These are phyloP conservation scores for Cenococcum geophilum DNA, from an alignment of 495 filamentous ascomycete genomes.

Conservation along the genomic window DNA sequence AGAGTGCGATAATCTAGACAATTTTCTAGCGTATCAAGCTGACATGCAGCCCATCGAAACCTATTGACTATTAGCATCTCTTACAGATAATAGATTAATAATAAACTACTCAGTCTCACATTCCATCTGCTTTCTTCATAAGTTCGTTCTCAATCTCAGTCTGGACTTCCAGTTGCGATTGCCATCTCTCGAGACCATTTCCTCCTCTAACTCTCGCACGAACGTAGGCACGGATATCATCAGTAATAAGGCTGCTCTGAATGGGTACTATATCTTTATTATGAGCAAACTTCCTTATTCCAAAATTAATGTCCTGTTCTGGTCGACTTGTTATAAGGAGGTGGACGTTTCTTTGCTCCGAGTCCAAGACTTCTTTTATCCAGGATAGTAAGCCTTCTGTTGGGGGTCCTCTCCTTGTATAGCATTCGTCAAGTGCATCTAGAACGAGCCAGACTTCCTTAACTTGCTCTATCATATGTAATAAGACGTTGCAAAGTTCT, in stretches of 20 bases:
- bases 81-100: slow-evolving; percentile 14
- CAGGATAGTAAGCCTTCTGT: slow-evolving; percentile 11
- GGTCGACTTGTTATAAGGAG: slow-evolving; percentile 12
- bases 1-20: slow-evolving; percentile 31
- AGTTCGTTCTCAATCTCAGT: slow-evolving; percentile 8
- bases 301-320: slow-evolving; percentile 32
- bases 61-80: slow-evolving; percentile 21
- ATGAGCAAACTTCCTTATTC: slow-evolving; percentile 31
- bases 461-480: slow-evolving; percentile 17
- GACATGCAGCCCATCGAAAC: slow-evolving; percentile 44
- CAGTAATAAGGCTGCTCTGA: slow-evolving; percentile 2
- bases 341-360: slow-evolving; percentile 23
- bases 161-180: background rate
- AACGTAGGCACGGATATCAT: slow-evolving; percentile 9
- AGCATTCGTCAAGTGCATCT: slow-evolving; percentile 32
- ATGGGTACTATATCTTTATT: slow-evolving; percentile 2
- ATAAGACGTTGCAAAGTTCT: slow-evolving; percentile 12
- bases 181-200: slow-evolving; percentile 5
- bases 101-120: slow-evolving; percentile 1
- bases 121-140: slow-evolving; percentile 7
- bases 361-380: slow-evolving; percentile 14
- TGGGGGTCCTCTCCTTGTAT: background rate
- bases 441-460: slow-evolving; percentile 28
- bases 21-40: slow-evolving; percentile 38
- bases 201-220: background rate